Percentiles rank a stretch among this genome's conserved stretches.
Evolutionary conservation across 495 filamentous ascomycete genomes (phyloP).

Genomic region (Penicillium nucicola): DNA sequence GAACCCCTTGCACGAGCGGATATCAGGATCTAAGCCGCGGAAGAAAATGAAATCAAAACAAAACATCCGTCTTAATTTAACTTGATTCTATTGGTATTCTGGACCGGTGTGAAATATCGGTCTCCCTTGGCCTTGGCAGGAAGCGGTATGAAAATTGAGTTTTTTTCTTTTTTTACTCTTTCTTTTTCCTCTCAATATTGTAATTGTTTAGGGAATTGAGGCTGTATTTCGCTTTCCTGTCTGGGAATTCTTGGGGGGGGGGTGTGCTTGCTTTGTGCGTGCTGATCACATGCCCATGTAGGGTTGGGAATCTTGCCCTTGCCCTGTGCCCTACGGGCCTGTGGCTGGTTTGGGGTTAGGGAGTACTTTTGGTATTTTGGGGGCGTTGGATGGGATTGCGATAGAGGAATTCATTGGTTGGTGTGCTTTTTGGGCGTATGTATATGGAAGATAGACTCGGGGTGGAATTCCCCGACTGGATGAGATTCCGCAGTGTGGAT

Average conservation of each 20-base stretch:
- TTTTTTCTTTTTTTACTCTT: neutral
- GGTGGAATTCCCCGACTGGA: too few relatives aligned
- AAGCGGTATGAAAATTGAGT: too few relatives aligned
- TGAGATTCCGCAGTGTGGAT: too few relatives aligned
- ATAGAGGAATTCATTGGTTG: too few relatives aligned
- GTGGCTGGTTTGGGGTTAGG: neutral
- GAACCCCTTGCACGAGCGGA: conserved; percentile 19
- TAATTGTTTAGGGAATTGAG: neutral
- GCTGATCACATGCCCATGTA: conserved; percentile 26
- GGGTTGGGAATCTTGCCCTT: conserved; percentile 23
- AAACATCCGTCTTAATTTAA: neutral
- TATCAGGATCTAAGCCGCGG: neutral
- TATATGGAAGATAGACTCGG: too few relatives aligned
- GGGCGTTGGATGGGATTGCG: neutral
- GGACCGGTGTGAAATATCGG: conserved; percentile 1
- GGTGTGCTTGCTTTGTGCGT: conserved; percentile 10
- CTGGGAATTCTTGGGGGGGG: too few relatives aligned
- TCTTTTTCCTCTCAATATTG: too few relatives aligned
- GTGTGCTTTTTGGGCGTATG: too few relatives aligned
- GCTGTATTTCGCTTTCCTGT: too few relatives aligned
- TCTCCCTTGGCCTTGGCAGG: neutral
- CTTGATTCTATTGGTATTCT: neutral
- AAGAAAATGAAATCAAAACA: conserved; percentile 20
- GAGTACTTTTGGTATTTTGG: conserved; percentile 1
- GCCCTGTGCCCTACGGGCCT: conserved; percentile 25